Evolutionary conservation across 1,284 basidiomycete genomes (phyloP), one percentile per base, ranked within the genome.

Genomic region (Apiotrichum brassicae): DNA sequence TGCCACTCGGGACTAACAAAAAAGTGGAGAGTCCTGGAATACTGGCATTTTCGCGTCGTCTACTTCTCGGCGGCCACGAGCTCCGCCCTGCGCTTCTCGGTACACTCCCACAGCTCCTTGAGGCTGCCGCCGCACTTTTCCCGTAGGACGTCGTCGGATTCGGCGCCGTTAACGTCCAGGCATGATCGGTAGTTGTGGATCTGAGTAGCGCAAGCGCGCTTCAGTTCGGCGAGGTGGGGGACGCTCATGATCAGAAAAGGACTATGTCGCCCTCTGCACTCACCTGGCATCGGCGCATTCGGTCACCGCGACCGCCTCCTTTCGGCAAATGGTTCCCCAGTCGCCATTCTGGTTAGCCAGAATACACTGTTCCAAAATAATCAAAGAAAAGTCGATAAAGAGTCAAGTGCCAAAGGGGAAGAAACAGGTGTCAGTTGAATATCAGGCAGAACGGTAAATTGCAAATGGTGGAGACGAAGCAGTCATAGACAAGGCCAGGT

Each of bases 31-130:
- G n/a, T n/a, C n/a, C n/a, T n/a, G n/a, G n/a, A n/a, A n/a, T n/a
- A n/a, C n/a, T n/a, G n/a, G n/a, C 33, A 19, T 20, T 18, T 9
- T 36, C 18, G 18, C 35, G 7, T 19, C n/a, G 19, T 6, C 11
- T 5, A 19, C 19, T 20, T 20, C 16, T 20, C 14, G 8, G 8
- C 35, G 18, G 30, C 22, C 33, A 28, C 44, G 8, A 38, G 7
- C 48, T 35, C 54, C 20, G 37, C 42, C 24, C 36, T 45, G 23
- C 30, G 48, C n/a, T 55, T 37, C 56, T 72, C 70, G 32, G 56
- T 65, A 44, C 70, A 72, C 47, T 69, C 58, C 70, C 70, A 72
- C 20, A 72, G 44, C 8, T 55, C 60, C 49, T 62, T 66, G 60
- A 72, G 60, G 30, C 61, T 43, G 13, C 35, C 53, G 1, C 53